Evolutionary conservation across 306 rosid species (phyloP), one percentile per base, ranked within the genome.

Genomic region (Cicer bijugum): DNA sequence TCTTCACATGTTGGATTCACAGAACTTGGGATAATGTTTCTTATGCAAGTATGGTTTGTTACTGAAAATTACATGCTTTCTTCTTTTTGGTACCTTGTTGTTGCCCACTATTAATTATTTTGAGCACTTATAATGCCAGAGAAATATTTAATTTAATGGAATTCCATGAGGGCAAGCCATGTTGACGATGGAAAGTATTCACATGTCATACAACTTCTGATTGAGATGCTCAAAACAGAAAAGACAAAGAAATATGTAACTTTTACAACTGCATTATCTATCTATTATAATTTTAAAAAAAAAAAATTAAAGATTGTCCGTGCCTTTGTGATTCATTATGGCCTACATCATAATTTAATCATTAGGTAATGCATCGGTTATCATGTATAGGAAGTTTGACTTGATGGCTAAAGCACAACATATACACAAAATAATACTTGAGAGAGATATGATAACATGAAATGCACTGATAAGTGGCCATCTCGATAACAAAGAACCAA

Each of bases 121-220:
- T n/a, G n/a, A n/a, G n/a, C n/a, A n/a, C n/a, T n/a, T n/a, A n/a
- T n/a, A n/a, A n/a, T n/a, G n/a, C n/a, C 90, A 72, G 65, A 85
- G 62, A 93, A 67, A 84, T 96, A 91, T 87, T 74, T 87, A 75
- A 89, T 91, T 75, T 86, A 96, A 3, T 93, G 98, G 98, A 93
- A 93, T 78, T 89, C 98, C 80, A 85, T 93, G 92, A 75, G 91
- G 84, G 88, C 91, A 66, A 62, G 90, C 87, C 82, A 83, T 84
- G 92, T 83, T 72, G 89, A 84, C 75, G 87, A 89, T 79, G 92
- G 75, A 45, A 85, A 80, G 59, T 68, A 51, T 66, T 78, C 46
- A 37, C 47, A 53, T 51, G 91, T 91, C 44, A n/a, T 91, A 9
- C 74, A 70, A 62, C 75, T 85, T 80, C 85, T 94, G 39, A 46